Evolutionary conservation across 2,329 filamentous ascomycete genomes (phyloP).

Genomic region (Fusarium sp.): DNA sequence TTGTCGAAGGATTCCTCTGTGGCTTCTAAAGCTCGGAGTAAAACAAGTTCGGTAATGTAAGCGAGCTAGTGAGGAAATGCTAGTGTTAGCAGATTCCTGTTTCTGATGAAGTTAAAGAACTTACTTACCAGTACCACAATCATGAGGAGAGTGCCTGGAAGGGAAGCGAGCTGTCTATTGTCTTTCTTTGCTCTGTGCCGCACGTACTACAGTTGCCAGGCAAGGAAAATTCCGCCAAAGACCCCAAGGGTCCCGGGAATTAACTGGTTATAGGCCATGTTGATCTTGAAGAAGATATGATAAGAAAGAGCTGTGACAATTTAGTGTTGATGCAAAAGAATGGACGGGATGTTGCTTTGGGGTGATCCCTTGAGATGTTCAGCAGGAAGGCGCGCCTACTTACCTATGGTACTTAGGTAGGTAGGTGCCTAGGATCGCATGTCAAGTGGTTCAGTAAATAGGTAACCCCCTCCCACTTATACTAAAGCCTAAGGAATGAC

Average conservation of each 20-base stretch:
- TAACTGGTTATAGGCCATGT: neutral
- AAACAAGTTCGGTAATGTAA: constrained; percentile 62
- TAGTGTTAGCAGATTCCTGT: constrained; percentile 45
- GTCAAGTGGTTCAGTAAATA: too few relatives aligned
- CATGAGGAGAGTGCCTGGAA: constrained; percentile 50
- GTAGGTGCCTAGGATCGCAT: neutral
- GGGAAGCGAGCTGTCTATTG: neutral
- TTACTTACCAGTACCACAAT: constrained; percentile 54
- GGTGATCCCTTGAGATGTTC: neutral
- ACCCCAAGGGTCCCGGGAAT: neutral
- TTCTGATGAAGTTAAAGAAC: constrained; percentile 57
- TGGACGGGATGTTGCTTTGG: neutral
- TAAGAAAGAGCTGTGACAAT: neutral
- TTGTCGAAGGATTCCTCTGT: constrained; percentile 63
- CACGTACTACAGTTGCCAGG: neutral
- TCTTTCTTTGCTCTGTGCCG: neutral
- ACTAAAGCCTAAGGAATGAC: too few relatives aligned
- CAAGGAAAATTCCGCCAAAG: neutral
- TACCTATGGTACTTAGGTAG: too few relatives aligned
- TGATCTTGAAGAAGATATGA: neutral
- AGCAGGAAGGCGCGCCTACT: neutral
- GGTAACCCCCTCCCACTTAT: too few relatives aligned
- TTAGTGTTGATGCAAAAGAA: neutral
- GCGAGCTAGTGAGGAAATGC: constrained; percentile 54
- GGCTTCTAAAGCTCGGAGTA: constrained; percentile 58